Conservation (phyloP, 2,329 filamentous ascomycete genomes). For the Escovopsis sp. region DNA sequence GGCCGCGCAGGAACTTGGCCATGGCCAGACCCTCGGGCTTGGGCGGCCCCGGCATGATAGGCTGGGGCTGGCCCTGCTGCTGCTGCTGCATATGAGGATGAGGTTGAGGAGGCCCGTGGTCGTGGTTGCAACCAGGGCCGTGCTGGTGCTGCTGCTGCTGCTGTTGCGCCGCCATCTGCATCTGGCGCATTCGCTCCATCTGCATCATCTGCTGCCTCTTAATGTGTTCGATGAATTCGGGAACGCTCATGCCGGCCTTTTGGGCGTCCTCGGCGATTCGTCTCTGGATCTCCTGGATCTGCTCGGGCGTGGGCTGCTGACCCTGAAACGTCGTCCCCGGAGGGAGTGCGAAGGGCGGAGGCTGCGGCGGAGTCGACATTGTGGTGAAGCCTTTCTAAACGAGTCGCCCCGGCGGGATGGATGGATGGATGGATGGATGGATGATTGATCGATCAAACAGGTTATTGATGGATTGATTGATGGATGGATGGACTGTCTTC, state of each 20-base stretch:
- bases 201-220: conserved; percentile 40
- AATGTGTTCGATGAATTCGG: conserved; percentile 63
- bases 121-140: conserved; percentile 13
- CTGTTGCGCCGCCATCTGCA: conserved; percentile 27
- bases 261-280: conserved; percentile 71
- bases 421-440: no score
- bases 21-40: conserved; percentile 81
- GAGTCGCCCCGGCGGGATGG: no score
- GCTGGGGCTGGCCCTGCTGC: conserved; percentile 41
- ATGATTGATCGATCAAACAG: no score
- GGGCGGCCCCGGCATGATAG: conserved; percentile 63
- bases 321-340: conserved; percentile 17
- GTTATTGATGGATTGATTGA: no score
- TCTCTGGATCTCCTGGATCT: conserved; percentile 71
- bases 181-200: conserved; percentile 30
- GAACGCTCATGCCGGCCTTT: conserved; percentile 71
- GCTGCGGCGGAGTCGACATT: conserved; percentile 17
- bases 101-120: conserved; percentile 15
- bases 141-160: conserved; percentile 10
- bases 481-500: no score
- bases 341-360: conserved; percentile 16
- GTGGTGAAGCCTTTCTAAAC: neutral
- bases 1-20: conserved; percentile 70
- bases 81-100: conserved; percentile 18
- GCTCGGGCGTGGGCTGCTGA: conserved; percentile 59